phyloP scores from a whole-genome alignment of 495 filamentous ascomycete species.

The Neurospora sp. region DNA sequence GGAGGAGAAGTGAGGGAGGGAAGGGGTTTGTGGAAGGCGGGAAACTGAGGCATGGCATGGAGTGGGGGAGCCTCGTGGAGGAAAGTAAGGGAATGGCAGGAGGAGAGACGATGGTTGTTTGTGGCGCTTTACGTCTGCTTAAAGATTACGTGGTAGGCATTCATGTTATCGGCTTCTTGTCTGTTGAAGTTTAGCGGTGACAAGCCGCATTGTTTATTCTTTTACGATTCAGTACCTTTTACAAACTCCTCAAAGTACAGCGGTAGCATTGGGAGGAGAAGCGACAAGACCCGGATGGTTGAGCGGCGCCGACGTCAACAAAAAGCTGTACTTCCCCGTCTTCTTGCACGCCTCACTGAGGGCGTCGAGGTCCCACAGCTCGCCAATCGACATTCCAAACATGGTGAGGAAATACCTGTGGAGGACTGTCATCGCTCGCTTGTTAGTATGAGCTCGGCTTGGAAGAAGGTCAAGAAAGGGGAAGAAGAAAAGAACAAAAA shows the following conservation, averaged over 20 bases:
- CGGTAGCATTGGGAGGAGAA: conserved; percentile 40
- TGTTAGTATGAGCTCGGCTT: conserved; percentile 15
- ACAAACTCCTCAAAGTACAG: conserved; percentile 35
- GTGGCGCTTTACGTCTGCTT: neutral
- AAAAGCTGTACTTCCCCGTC: conserved; percentile 54
- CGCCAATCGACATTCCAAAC: conserved; percentile 55
- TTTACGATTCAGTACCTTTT: neutral
- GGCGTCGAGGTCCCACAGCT: conserved; percentile 51
- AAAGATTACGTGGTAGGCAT: neutral
- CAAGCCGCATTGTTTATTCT: neutral
- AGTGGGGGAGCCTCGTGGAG: too few relatives aligned
- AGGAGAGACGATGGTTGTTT: too few relatives aligned
- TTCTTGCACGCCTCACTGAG: conserved; percentile 41
- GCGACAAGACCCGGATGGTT: conserved; percentile 46
- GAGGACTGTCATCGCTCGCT: conserved; percentile 31
- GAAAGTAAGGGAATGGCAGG: too few relatives aligned
- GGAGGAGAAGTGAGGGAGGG: neutral
- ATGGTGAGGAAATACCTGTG: conserved; percentile 55
- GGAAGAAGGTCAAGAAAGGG: too few relatives aligned
- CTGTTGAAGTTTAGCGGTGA: neutral
- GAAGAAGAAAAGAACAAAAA: neutral
- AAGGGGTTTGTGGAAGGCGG: too few relatives aligned
- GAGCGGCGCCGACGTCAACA: conserved; percentile 53
- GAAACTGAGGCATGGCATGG: too few relatives aligned
- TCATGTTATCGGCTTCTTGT: neutral